These are phyloP conservation scores for Cladophialophora carrionii DNA, from an alignment of 2,329 filamentous ascomycete genomes.

Conservation along the genomic window DNA sequence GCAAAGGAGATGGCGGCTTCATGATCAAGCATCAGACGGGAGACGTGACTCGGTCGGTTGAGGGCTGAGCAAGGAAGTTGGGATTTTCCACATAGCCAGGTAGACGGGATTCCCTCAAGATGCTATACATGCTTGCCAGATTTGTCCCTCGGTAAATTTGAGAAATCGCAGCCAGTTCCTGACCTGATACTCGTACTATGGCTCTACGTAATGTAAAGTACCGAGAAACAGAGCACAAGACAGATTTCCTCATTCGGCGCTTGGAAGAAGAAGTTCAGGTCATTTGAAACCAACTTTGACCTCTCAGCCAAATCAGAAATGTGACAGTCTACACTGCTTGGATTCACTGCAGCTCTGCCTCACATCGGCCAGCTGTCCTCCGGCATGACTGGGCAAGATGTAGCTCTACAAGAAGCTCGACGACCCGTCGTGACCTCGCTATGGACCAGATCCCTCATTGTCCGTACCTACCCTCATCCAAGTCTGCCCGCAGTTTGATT, in stretches of 20 bases:
- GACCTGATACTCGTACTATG: neutral
- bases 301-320: neutral
- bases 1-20: slow-evolving; percentile 29
- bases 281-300: slow-evolving; percentile 17
- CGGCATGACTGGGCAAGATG: slow-evolving; percentile 35
- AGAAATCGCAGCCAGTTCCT: neutral
- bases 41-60: slow-evolving; percentile 18
- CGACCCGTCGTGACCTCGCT: slow-evolving; percentile 46
- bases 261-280: neutral
- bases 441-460: slow-evolving; percentile 49
- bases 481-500: neutral
- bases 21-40: slow-evolving; percentile 28
- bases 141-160: neutral
- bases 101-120: neutral
- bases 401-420: slow-evolving; percentile 27
- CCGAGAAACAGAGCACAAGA: neutral
- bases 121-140: neutral
- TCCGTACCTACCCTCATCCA: slow-evolving; percentile 33
- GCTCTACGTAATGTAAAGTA: neutral
- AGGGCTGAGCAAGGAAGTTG: slow-evolving; percentile 10
- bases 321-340: neutral
- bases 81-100: neutral
- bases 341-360: neutral
- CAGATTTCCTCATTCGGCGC: slow-evolving; percentile 8
- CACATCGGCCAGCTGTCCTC: neutral